Evolutionary conservation across 1,284 basidiomycete species (phyloP).

Genomic region (Sporisorium iseilematis-ciliati): DNA sequence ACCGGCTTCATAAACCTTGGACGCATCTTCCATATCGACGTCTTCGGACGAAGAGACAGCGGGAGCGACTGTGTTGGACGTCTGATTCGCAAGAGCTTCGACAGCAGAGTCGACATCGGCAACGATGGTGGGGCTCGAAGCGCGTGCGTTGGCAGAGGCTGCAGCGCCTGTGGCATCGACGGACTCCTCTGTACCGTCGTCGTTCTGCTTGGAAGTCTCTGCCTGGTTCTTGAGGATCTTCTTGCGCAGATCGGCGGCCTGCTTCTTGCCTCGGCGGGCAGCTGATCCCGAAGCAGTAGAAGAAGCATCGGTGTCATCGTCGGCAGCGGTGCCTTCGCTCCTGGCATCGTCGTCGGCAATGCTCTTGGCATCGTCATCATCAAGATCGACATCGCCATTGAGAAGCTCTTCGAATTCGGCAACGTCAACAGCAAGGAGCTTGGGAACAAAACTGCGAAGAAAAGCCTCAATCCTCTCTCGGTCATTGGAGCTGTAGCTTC

Average conservation of each 20-base stretch:
- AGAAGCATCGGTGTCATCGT: slow-evolving; percentile 44
- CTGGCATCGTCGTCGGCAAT: slow-evolving; percentile 70
- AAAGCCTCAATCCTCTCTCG: slow-evolving; percentile 86
- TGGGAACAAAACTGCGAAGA: slow-evolving; percentile 85
- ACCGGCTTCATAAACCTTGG: slow-evolving; percentile 13
- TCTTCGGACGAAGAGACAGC: slow-evolving; percentile 35
- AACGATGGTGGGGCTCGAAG: slow-evolving; percentile 47
- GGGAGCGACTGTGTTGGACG: slow-evolving; percentile 43
- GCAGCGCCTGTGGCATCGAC: slow-evolving; percentile 38
- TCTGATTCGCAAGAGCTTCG: slow-evolving; percentile 52
- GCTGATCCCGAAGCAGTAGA: slow-evolving; percentile 47
- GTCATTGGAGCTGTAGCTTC: slow-evolving; percentile 80
- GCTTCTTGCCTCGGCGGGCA: slow-evolving; percentile 40
- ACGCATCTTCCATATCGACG: slow-evolving; percentile 55
- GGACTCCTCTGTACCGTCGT: slow-evolving; percentile 37
- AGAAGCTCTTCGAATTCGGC: slow-evolving; percentile 71
- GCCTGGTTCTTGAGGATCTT: slow-evolving; percentile 56
- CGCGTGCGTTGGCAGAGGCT: slow-evolving; percentile 39
- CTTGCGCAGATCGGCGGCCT: slow-evolving; percentile 51
- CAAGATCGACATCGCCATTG: slow-evolving; percentile 49
- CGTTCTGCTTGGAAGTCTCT: slow-evolving; percentile 54
- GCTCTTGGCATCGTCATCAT: slow-evolving; percentile 48
- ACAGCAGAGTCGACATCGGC: slow-evolving; percentile 45
- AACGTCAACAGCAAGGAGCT: slow-evolving; percentile 81
- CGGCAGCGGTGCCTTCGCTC: slow-evolving; percentile 50